Evolutionary conservation across 306 rosid genomes (phyloP).

Genomic region (Vicia faba): DNA sequence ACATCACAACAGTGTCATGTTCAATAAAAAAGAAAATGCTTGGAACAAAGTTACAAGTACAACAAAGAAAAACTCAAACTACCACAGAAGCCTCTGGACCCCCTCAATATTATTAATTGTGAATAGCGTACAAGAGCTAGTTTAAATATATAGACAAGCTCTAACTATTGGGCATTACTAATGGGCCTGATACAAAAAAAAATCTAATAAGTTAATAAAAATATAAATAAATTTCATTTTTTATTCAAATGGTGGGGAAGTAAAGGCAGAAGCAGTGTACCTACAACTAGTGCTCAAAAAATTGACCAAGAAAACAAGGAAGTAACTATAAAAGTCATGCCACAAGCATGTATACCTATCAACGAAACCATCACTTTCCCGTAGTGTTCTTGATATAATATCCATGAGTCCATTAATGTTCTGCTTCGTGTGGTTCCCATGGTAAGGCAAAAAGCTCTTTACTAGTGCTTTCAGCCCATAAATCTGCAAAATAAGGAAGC

Average conservation of each 20-base stretch:
- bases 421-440: conserved; percentile 44
- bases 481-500: conserved; percentile 58
- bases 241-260: too few species aligned
- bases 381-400: conserved; percentile 55
- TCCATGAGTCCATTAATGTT: conserved; percentile 58
- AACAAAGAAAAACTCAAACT: too few species aligned
- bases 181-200: neutral
- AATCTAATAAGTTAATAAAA: neutral
- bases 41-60: too few species aligned
- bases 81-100: too few species aligned
- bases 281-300: conserved; percentile 27
- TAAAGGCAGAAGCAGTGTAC: neutral
- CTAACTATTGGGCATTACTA: neutral
- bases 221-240: too few species aligned
- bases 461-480: conserved; percentile 83
- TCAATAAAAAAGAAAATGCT: too few species aligned
- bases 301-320: neutral
- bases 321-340: conserved; percentile 43
- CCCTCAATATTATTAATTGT: neutral
- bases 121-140: neutral
- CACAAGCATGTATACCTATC: conserved; percentile 34
- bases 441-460: conserved; percentile 74
- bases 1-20: too few species aligned
- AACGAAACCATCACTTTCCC: conserved; percentile 45
- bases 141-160: neutral